Evolutionary conservation across 805 yeast species (phyloP), one percentile per base, ranked within the genome.

Genomic region (Martiniozyma abietophila): DNA sequence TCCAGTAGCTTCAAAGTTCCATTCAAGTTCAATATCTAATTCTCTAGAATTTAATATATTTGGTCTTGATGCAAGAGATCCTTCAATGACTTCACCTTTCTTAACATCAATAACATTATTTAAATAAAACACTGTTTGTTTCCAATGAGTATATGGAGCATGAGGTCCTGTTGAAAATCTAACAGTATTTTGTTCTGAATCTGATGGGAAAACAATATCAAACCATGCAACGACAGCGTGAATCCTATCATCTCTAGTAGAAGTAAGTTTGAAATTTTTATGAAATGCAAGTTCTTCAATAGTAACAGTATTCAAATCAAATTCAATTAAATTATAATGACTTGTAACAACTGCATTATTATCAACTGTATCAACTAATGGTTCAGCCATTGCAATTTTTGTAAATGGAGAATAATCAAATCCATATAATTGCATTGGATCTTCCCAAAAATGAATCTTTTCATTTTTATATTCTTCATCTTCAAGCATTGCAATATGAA

Each of bases 81-180:
- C 92, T 39, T 69, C 69, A 45, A 94, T 65, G 26, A 56, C 51
- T 50, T 92, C 98, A 38, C 89, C 95, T 46, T 67, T 65, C 52
- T 78, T 77, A 42, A 81, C 62, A 50, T 76, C 82, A 44, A 89
- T 60, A 19, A 83, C 94, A 49, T 84, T 82, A 23, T 44, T 39
- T 51, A 89, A 68, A 59, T 92, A 94, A 62, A 94, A 86, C 1
- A 92, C 94, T 14, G 96, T 82, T 64, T 92, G 98, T 59, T 92
- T 94, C 99, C 99, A 92, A 64, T 92, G 99, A 11, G 98, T 92
- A 67, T 88, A 86, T 47, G 76, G 74, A 31, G 86, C 78, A 61
- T 81, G 86, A 23, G 99, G 96, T 17, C 97, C 97, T 10, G 99
- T 94, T 15, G 92, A 79, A 55, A 92, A 88, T 21, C 63, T 64